Conservation (phyloP, 75 land plant genomes). For the Gnetum montanum region DNA sequence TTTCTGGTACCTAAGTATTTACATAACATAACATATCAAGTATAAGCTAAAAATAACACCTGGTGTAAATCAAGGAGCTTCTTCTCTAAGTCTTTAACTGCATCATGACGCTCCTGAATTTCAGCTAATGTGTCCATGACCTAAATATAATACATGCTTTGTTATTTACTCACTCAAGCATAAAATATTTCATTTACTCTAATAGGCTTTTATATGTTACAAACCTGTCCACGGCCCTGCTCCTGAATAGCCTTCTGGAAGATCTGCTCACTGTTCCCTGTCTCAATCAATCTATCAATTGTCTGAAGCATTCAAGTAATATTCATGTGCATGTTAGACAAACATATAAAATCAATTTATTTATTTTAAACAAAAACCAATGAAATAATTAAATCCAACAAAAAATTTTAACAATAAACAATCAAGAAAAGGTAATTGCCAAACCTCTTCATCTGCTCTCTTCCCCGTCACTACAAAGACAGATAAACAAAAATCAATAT, state of each 20-base stretch:
- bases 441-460: slow-evolving; percentile 48
- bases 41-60: slow-evolving; percentile 25
- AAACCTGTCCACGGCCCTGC: slow-evolving; percentile 91
- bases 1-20: not conserved
- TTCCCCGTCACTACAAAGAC: slow-evolving; percentile 36
- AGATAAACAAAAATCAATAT: slow-evolving; percentile 4
- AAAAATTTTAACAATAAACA: too few species aligned
- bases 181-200: not conserved
- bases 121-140: slow-evolving; percentile 89
- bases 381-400: too few species aligned
- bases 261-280: slow-evolving; percentile 90
- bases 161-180: not conserved
- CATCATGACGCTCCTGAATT: slow-evolving; percentile 96
- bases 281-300: slow-evolving; percentile 84
- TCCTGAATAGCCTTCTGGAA: slow-evolving; percentile 92
- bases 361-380: too few species aligned
- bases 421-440: too few species aligned
- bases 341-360: too few species aligned
- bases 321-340: too few species aligned
- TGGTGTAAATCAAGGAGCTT: slow-evolving; percentile 91
- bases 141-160: slow-evolving; percentile 32
- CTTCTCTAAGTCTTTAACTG: slow-evolving; percentile 76
- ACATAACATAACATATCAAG: not conserved
- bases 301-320: too few species aligned
- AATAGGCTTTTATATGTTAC: slow-evolving; percentile 1